A percentile compares a stretch with the other conserved stretches of the same genome.
These are phyloP conservation scores for Ganoderma lucidum DNA, from an alignment of 1,284 basidiomycete species.

Conservation along the genomic window DNA sequence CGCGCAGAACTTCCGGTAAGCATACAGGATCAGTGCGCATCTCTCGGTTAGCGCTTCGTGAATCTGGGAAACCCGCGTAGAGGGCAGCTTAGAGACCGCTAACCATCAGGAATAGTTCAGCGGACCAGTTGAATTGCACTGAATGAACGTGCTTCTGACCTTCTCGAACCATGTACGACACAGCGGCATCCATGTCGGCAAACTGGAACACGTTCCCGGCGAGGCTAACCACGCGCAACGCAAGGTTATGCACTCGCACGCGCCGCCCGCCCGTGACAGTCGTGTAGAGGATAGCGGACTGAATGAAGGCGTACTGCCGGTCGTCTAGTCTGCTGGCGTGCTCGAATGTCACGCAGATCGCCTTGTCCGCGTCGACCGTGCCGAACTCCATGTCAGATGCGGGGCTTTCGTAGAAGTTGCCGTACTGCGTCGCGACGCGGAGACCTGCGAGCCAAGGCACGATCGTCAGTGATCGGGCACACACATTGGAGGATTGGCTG, in stretches of 20 bases:
- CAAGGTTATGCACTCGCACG: constrained; percentile 89
- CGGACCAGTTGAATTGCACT: too few relatives aligned
- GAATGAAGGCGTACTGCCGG: constrained; percentile 83
- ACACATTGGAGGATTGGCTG: constrained; percentile 12
- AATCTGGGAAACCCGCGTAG: constrained; percentile 77
- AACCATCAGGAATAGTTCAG: constrained; percentile 3
- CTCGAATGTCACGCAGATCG: constrained; percentile 72
- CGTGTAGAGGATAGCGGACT: constrained; percentile 94
- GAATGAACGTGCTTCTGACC: constrained; percentile 53
- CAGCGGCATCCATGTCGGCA: constrained; percentile 90
- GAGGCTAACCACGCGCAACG: constrained; percentile 81
- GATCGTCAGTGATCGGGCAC: not conserved
- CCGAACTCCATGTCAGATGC: constrained; percentile 86
- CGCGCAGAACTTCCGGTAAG: constrained; percentile 93
- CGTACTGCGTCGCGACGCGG: constrained; percentile 75
- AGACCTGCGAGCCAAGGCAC: constrained; percentile 59
- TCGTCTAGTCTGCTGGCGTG: constrained; percentile 79
- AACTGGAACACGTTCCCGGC: constrained; percentile 93
- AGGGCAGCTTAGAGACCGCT: constrained; percentile 77
- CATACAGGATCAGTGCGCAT: constrained; percentile 85
- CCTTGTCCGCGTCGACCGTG: constrained; percentile 83
- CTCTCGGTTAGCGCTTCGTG: constrained; percentile 88
- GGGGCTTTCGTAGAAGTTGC: constrained; percentile 84
- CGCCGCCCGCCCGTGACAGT: constrained; percentile 81
- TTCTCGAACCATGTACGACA: constrained; percentile 82